phyloP scores from a whole-genome alignment of 164 flowering plant species.

The Aristolochia californica region DNA sequence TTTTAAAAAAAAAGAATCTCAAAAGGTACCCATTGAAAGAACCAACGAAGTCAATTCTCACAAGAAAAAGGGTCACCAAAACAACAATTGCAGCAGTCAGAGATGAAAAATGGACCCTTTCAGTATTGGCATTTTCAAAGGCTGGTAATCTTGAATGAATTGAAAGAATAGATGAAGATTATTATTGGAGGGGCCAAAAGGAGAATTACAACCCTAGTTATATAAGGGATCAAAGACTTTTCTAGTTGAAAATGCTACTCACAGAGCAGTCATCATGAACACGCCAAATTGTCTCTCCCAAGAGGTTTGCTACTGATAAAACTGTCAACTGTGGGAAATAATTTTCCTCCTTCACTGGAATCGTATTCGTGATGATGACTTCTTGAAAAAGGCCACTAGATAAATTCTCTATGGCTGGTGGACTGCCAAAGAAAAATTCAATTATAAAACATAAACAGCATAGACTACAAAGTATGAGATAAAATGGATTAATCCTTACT shows the following conservation, averaged over 20 bases:
- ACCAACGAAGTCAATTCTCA: too few relatives aligned
- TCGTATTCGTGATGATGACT: constrained; percentile 80
- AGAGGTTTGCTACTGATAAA: constrained; percentile 74
- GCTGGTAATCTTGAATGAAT: constrained; percentile 1
- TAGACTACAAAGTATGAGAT: background rate
- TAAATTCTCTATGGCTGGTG: constrained; percentile 81
- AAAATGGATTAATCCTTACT: too few relatives aligned
- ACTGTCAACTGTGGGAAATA: constrained; percentile 79
- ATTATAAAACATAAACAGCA: background rate
- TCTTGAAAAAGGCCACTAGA: constrained; percentile 87
- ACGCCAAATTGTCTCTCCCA: constrained; percentile 91
- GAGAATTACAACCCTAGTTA: constrained; percentile 3
- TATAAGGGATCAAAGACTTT: background rate
- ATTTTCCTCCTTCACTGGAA: constrained; percentile 63
- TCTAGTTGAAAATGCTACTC: constrained; percentile 54
- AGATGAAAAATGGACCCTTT: background rate
- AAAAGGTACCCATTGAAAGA: background rate
- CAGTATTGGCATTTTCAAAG: background rate
- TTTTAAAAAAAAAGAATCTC: background rate
- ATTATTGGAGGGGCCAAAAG: background rate
- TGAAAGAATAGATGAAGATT: constrained; percentile 9
- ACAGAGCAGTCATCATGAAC: constrained; percentile 96
- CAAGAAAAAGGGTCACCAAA: too few relatives aligned
- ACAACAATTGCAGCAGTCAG: background rate
- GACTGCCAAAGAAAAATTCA: constrained; percentile 30